phyloP scores from a whole-genome alignment of 2,329 filamentous ascomycete genomes.

The Thelonectria blattea region DNA sequence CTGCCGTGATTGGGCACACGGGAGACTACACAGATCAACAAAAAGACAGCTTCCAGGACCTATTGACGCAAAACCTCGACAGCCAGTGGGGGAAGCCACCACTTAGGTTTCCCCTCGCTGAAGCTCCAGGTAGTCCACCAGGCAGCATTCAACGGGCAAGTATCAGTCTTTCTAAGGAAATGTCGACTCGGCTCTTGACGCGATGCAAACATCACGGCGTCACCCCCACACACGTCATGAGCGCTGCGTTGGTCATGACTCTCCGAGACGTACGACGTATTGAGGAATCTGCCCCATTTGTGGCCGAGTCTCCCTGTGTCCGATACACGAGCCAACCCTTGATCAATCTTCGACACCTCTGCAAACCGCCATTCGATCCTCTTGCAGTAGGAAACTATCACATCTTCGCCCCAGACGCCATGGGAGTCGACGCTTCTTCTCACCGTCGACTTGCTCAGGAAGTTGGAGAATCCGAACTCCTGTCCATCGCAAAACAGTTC shows the following conservation, averaged over 20 bases:
- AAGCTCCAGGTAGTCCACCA: neutral
- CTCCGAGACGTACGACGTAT: constrained; percentile 1
- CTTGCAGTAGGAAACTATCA: constrained; percentile 6
- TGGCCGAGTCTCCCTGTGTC: neutral
- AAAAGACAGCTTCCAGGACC: neutral
- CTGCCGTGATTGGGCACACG: neutral
- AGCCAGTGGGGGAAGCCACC: neutral
- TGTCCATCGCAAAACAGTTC: constrained; percentile 4
- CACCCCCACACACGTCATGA: constrained; percentile 8
- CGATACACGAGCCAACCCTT: constrained; percentile 7
- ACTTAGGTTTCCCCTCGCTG: neutral
- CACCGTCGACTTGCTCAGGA: neutral
- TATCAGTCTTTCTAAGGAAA: neutral
- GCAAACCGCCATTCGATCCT: neutral
- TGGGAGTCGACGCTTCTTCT: neutral
- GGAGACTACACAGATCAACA: neutral
- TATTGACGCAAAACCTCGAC: neutral
- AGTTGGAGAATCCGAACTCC: neutral
- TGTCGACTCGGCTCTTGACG: neutral
- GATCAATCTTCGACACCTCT: neutral
- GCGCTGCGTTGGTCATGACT: constrained; percentile 3
- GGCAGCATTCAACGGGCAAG: neutral
- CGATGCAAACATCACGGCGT: neutral
- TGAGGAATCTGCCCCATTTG: no score
- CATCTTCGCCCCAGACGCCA: constrained; percentile 1